Conservation (phyloP, 2,329 filamentous ascomycete species). For the Aspergillus sp. region DNA sequence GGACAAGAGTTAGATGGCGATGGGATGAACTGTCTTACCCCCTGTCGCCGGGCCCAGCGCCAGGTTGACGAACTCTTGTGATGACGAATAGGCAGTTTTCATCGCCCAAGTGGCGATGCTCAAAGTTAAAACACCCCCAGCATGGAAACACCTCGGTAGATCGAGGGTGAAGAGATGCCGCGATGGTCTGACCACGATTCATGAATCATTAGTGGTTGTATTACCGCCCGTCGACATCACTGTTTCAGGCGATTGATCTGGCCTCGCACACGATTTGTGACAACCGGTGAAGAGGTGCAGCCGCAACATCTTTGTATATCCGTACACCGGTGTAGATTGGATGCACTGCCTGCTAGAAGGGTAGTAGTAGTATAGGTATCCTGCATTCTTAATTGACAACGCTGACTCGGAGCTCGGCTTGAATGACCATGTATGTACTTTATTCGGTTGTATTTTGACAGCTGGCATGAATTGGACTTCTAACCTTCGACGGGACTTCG, state of each 20-base stretch:
- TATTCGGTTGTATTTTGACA: no score
- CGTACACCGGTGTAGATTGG: no score
- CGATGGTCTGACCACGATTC: neutral
- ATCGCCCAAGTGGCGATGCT: neutral
- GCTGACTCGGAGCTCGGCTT: no score
- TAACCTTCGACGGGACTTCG: neutral
- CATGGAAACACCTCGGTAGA: no score
- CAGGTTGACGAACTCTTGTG: neutral
- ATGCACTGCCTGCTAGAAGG: no score
- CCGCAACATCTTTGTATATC: no score
- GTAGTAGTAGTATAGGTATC: no score
- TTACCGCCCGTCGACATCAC: no score
- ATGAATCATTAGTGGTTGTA: no score
- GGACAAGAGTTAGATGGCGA: conserved; percentile 7
- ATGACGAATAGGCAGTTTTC: neutral
- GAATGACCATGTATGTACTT: no score
- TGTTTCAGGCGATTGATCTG: no score
- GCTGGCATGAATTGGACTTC: neutral
- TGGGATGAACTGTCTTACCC: conserved; percentile 11
- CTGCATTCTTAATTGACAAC: no score
- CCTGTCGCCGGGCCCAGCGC: neutral
- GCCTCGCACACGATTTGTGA: neutral
- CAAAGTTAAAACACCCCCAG: neutral
- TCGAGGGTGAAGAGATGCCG: neutral
- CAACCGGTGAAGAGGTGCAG: neutral